Base-by-base conservation (phyloP, 2,329 filamentous ascomycete species). In the Dichotomopilus funicola region DNA sequence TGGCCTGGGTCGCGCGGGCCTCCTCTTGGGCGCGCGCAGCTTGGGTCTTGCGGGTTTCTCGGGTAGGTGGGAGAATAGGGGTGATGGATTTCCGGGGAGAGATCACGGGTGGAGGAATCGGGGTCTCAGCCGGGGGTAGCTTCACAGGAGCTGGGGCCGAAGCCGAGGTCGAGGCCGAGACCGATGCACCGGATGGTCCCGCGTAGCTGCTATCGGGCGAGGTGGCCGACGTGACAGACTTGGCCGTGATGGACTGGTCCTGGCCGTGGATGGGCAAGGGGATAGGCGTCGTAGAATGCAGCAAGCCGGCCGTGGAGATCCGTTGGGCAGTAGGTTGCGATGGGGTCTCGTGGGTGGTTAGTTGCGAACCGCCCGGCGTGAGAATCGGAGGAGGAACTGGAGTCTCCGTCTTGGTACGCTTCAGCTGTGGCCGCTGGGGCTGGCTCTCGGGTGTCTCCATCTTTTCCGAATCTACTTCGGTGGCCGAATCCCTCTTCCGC, bases 361-460 rank as follows among this genome's bases (percentile, higher is more conserved):
- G 50, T 40, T 60, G 62, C 19, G 65, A 62, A 10, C 57, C 48
- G 13, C 45, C 51, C 7, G 57, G 51, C n/a, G 61, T 61, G 7
- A 65, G 63, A 34, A 67, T 64, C 0, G 70, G 70, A 31, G 70
- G 67, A 13, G 70, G 70, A 12, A 72, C 69, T 2, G 69, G 69
- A n/a, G 70, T 72, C 59, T 72, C 70, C 1, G 69, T 72, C 61
- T 72, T 72, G 48, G 66, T 65, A 2, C 70, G 66, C 64, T 72
- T 72, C 42, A 65, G 57, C 56, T 65, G 63, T 6, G 62, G 62
- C 19, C 64, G 56, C 44, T 64, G 63, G 9, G 57, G 37, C 13
- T 59, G 60, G 1, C 53, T 51, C 9, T 61, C 61, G 9, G 56
- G 45, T 47, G 57, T 41, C 9, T 66, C 63, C 7, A 62, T 58